These are phyloP conservation scores for Fusarium sambucinum DNA, from an alignment of 2,329 filamentous ascomycete genomes.

Conservation along the genomic window DNA sequence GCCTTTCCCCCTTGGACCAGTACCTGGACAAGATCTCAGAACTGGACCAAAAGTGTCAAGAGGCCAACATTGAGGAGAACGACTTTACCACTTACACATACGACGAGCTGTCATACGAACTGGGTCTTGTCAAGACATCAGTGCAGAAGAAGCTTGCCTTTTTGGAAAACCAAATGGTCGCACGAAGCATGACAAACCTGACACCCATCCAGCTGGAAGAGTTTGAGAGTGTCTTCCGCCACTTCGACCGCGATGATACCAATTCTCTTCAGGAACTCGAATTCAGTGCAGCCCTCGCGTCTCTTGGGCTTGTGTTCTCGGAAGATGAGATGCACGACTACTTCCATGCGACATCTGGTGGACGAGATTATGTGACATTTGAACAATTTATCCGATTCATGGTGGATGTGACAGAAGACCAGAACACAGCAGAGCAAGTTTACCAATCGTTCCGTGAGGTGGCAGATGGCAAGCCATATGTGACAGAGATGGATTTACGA, in stretches of 20 bases:
- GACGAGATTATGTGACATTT: constrained; percentile 85
- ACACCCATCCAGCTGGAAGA: constrained; percentile 98
- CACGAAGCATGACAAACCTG: constrained; percentile 97
- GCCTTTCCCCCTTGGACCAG: constrained; percentile 87
- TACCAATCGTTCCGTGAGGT: constrained; percentile 98
- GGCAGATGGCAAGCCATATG: constrained; percentile 97
- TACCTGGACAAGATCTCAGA: constrained; percentile 89
- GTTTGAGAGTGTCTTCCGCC: constrained; percentile 97
- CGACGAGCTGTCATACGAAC: constrained; percentile 94
- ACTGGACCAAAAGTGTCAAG: constrained; percentile 88
- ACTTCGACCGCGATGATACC: constrained; percentile 93
- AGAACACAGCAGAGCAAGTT: constrained; percentile 98
- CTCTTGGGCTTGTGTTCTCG: constrained; percentile 93
- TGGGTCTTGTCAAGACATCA: constrained; percentile 88
- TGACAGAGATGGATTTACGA: constrained; percentile 95
- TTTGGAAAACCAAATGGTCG: constrained; percentile 98
- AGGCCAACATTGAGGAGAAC: constrained; percentile 99
- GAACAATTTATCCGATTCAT: constrained; percentile 99
- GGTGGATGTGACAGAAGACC: constrained; percentile 98
- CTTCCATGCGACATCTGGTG: constrained; percentile 87
- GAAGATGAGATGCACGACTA: constrained; percentile 98
- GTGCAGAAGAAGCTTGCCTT: constrained; percentile 97
- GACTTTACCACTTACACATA: constrained; percentile 99
- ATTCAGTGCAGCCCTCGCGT: constrained; percentile 95
- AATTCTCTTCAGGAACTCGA: constrained; percentile 94